These are phyloP conservation scores for Coniochaeta sp. DNA, from an alignment of 2,329 filamentous ascomycete genomes.

Conservation along the genomic window DNA sequence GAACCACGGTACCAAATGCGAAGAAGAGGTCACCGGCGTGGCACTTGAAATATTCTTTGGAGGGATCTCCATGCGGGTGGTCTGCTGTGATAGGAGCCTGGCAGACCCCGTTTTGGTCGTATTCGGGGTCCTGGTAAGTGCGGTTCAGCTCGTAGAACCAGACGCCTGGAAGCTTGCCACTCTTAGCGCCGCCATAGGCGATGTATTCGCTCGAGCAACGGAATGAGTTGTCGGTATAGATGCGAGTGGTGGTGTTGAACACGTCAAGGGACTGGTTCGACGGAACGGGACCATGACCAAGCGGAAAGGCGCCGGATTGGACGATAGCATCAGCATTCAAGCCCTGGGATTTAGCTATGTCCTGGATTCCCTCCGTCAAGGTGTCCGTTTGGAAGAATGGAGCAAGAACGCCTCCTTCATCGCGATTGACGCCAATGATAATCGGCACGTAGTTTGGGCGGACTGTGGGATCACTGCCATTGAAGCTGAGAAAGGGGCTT, in stretches of 20 bases:
- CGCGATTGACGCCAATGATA: slow-evolving; percentile 24
- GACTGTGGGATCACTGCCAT: too few relatives aligned
- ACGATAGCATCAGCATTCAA: slow-evolving; percentile 2
- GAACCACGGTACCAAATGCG: slow-evolving; percentile 21
- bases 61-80: slow-evolving; percentile 20
- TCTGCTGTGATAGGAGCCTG: slow-evolving; percentile 13
- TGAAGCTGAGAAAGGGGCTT: too few relatives aligned
- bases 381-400: slow-evolving; percentile 8
- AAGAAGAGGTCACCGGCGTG: slow-evolving; percentile 25
- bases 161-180: slow-evolving; percentile 16
- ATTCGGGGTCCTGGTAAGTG: slow-evolving; percentile 20
- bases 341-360: slow-evolving; percentile 7
- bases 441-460: slow-evolving; percentile 15
- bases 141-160: slow-evolving; percentile 28
- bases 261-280: slow-evolving; percentile 2
- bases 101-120: slow-evolving; percentile 14
- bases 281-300: slow-evolving; percentile 4
- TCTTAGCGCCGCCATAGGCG: slow-evolving; percentile 20
- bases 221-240: slow-evolving; percentile 20
- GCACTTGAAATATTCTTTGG: slow-evolving; percentile 27
- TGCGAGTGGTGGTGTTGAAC: slow-evolving; percentile 21
- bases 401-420: slow-evolving; percentile 12
- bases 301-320: slow-evolving; percentile 5
- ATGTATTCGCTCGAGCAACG: slow-evolving; percentile 22
- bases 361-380: slow-evolving; percentile 3